A percentile compares a stretch with the other conserved stretches of the same genome.
phyloP scores from a whole-genome alignment of 2,329 filamentous ascomycete genomes.

The Alternaria gansuensis region DNA sequence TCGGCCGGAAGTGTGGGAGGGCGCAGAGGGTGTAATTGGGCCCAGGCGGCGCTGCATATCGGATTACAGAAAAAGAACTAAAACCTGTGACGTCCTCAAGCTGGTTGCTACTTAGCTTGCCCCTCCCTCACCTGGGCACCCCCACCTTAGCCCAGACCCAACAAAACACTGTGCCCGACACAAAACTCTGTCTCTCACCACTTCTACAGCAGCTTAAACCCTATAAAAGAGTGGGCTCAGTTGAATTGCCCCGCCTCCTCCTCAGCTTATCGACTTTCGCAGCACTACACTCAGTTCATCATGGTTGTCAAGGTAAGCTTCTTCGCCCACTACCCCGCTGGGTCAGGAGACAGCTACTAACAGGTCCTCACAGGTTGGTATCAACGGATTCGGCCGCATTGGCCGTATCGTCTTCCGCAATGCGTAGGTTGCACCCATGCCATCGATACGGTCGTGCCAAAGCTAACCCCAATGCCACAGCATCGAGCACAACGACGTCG shows the following conservation, averaged over 20 bases:
- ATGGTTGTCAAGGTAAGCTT: constrained; percentile 60
- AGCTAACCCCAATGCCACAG: constrained; percentile 54
- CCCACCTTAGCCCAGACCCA: constrained; percentile 41
- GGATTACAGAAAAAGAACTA: constrained; percentile 43
- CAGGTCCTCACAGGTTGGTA: constrained; percentile 73
- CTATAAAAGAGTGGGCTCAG: constrained; percentile 36
- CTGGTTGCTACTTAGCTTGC: constrained; percentile 35
- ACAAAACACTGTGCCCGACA: constrained; percentile 37
- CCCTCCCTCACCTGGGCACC: constrained; percentile 36
- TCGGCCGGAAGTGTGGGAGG: constrained; percentile 49
- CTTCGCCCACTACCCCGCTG: constrained; percentile 30
- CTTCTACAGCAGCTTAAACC: constrained; percentile 29
- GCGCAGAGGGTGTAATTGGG: constrained; percentile 41
- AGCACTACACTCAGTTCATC: constrained; percentile 42
- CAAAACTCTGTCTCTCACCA: constrained; percentile 35
- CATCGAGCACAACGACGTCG: constrained; percentile 85
- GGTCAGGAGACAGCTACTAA: constrained; percentile 34
- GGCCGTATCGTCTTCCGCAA: constrained; percentile 99
- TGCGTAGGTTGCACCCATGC: constrained; percentile 66
- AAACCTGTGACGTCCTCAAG: constrained; percentile 41
- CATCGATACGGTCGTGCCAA: constrained; percentile 1
- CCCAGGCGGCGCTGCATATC: constrained; percentile 41
- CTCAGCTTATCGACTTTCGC: constrained; percentile 27
- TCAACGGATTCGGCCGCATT: constrained; percentile 99
- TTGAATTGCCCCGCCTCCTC: constrained; percentile 15